Percentiles rank a stretch among this genome's conserved stretches.
Conservation (phyloP, 228 moss, liverwort and hornwort genomes). For the Sphagnum fallax region DNA sequence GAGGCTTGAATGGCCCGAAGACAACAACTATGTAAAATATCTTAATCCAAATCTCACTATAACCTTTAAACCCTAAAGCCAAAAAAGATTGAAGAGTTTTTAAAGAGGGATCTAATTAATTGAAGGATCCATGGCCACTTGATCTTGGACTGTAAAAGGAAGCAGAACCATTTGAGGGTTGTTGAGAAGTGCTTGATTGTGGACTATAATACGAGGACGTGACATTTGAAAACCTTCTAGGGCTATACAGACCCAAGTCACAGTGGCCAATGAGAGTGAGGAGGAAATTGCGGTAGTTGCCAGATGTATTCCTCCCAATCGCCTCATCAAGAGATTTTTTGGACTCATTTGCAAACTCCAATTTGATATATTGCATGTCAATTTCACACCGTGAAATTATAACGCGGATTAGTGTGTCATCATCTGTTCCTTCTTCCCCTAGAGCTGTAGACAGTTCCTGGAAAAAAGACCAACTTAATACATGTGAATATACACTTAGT, state of each 20-base stretch:
- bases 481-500: too few species aligned
- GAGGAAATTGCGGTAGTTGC: constrained; percentile 49
- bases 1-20: too few species aligned
- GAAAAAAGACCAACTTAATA: background rate
- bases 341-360: constrained; percentile 36
- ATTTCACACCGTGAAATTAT: constrained; percentile 50
- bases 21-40: too few species aligned
- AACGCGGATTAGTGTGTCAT: constrained; percentile 45
- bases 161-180: background rate
- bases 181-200: too few species aligned
- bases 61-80: too few species aligned
- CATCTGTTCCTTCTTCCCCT: constrained; percentile 41
- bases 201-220: background rate
- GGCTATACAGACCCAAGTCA: constrained; percentile 36
- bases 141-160: constrained; percentile 49
- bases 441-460: constrained; percentile 43
- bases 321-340: constrained; percentile 45
- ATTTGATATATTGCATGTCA: constrained; percentile 53
- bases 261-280: constrained; percentile 50
- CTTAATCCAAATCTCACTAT: too few species aligned
- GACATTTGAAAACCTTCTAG: constrained; percentile 34
- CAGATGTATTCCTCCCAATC: constrained; percentile 33
- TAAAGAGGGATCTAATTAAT: too few species aligned
- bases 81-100: too few species aligned
- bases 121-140: constrained; percentile 36